Evolutionary conservation across 2,329 filamentous ascomycete genomes (phyloP).

Genomic region (Calonectria fujianensis): DNA sequence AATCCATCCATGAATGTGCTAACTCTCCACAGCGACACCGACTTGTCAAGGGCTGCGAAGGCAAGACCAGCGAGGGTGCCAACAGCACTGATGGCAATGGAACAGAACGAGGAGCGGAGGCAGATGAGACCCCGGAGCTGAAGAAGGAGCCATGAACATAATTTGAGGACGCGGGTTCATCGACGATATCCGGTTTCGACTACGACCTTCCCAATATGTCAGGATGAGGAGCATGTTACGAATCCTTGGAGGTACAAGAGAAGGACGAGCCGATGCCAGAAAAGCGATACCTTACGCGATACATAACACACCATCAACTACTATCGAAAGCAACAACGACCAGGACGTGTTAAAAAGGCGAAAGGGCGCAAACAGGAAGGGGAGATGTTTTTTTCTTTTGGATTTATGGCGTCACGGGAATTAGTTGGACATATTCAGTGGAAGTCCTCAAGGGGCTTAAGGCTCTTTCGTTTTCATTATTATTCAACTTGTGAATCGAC

Average conservation of each 20-base stretch:
- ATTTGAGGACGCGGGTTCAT: constrained; percentile 30
- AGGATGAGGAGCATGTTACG: constrained; percentile 9
- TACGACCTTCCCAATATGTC: constrained; percentile 35
- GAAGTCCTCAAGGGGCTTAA: constrained; percentile 24
- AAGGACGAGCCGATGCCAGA: constrained; percentile 4
- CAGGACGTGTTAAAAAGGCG: constrained; percentile 42
- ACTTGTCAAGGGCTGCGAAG: constrained; percentile 78
- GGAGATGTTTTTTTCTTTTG: constrained; percentile 34
- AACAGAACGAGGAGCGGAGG: constrained; percentile 51
- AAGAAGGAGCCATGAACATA: constrained; percentile 50
- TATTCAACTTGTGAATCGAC: constrained; percentile 32
- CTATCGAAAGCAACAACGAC: constrained; percentile 42
- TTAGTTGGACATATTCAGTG: constrained; percentile 37
- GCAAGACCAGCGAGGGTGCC: constrained; percentile 55
- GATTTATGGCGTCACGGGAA: constrained; percentile 50
- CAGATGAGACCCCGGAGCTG: constrained; percentile 49
- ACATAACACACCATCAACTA: constrained; percentile 37
- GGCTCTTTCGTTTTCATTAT: constrained; percentile 34
- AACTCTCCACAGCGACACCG: constrained; percentile 71
- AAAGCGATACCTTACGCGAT: constrained; percentile 34
- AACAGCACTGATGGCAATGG: constrained; percentile 49
- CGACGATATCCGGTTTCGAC: constrained; percentile 40
- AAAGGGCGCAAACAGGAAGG: constrained; percentile 45
- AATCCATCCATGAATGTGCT: constrained; percentile 32
- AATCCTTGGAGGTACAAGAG: constrained; percentile 19